phyloP scores from a whole-genome alignment of 768 basidiomycete genomes.

The Leccinum sublutescens region DNA sequence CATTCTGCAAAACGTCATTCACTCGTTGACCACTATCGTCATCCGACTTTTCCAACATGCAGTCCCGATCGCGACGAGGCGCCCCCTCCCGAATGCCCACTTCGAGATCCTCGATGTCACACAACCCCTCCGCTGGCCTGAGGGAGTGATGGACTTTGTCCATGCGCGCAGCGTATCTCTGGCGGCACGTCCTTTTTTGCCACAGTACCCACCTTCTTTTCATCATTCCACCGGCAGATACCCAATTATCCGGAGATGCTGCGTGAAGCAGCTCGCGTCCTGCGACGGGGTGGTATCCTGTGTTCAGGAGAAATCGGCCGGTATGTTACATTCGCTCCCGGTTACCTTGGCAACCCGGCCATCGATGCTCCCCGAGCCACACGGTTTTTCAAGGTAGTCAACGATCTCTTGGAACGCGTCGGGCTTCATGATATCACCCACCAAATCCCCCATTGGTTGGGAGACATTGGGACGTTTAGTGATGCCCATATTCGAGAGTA shows the following conservation, averaged over 20 bases:
- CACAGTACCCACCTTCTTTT: constrained; percentile 8
- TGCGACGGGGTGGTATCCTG: constrained; percentile 72
- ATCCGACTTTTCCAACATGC: constrained; percentile 9
- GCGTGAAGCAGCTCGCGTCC: constrained; percentile 57
- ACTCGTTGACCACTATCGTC: constrained; percentile 8
- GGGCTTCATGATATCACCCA: constrained; percentile 40
- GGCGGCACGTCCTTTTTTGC: constrained; percentile 46
- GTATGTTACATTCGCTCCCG: constrained; percentile 40
- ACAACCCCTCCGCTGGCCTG: constrained; percentile 46
- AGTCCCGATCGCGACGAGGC: constrained; percentile 74
- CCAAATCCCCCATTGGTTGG: constrained; percentile 40
- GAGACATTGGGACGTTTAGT: constrained; percentile 39
- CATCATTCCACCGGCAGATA: constrained; percentile 41
- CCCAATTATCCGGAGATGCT: constrained; percentile 52
- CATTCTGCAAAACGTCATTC: constrained; percentile 9
- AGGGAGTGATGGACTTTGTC: constrained; percentile 61
- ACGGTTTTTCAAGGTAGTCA: constrained; percentile 40
- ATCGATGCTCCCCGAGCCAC: constrained; percentile 27
- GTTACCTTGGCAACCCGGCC: constrained; percentile 23
- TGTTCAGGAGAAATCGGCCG: constrained; percentile 61
- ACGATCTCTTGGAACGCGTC: constrained; percentile 36
- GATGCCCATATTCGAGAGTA: constrained; percentile 35
- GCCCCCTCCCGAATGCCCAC: constrained; percentile 56
- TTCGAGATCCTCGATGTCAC: constrained; percentile 71
- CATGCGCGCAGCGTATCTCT: constrained; percentile 61